Evolutionary conservation across 805 yeast species (phyloP).

Genomic region (Candida germanica): DNA sequence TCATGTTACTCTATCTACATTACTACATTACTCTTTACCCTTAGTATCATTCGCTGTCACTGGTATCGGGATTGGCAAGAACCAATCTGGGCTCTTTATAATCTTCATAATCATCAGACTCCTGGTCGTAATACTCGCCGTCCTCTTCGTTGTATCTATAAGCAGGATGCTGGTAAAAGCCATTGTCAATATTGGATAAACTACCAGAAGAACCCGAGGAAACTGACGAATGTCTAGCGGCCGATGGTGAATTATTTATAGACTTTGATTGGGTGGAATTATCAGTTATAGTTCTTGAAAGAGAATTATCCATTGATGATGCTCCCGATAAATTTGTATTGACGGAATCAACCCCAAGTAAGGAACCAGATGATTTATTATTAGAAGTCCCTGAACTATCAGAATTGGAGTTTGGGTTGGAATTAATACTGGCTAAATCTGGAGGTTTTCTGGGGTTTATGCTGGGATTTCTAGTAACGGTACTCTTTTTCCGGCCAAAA

Average conservation of each 20-base stretch:
- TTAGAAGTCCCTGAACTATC: conserved; percentile 4
- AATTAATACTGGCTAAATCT: conserved; percentile 7
- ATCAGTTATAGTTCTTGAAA: conserved; percentile 31
- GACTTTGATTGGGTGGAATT: conserved; percentile 16
- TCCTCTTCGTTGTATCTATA: conserved; percentile 28
- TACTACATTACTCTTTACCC: too few relatives aligned
- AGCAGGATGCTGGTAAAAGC: conserved; percentile 41
- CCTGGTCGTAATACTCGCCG: conserved; percentile 11
- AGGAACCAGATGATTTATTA: conserved; percentile 4
- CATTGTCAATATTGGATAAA: conserved; percentile 18
- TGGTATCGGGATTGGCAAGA: conserved; percentile 56
- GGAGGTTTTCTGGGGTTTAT: conserved; percentile 11
- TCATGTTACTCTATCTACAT: too few relatives aligned
- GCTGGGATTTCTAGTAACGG: background rate
- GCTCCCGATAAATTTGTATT: too few relatives aligned
- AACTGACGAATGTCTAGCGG: conserved; percentile 16
- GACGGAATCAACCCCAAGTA: background rate
- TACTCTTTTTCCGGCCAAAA: conserved; percentile 5
- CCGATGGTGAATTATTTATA: background rate
- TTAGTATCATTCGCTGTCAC: conserved; percentile 35
- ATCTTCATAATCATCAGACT: conserved; percentile 15
- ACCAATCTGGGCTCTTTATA: conserved; percentile 44
- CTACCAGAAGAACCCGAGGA: conserved; percentile 13
- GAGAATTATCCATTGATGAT: conserved; percentile 17
- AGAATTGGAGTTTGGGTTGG: conserved; percentile 7